phyloP scores from a whole-genome alignment of 225 moss, liverwort and hornwort genomes.

The Sphagnum tenellum region DNA sequence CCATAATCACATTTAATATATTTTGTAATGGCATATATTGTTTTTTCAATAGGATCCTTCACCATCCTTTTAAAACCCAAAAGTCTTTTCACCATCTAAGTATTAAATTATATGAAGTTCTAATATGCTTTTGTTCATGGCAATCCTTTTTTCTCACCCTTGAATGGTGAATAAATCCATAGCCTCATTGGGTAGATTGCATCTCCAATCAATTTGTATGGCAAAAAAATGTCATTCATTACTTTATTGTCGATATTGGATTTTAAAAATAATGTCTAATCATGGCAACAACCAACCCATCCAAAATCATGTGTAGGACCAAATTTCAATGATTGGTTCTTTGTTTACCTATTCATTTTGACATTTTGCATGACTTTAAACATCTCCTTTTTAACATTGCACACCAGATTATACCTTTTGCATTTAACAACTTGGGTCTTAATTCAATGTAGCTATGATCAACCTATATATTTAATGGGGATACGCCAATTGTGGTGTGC shows the following conservation, averaged over 20 bases:
- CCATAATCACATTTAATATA: not conserved
- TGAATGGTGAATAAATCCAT: slow-evolving; percentile 3
- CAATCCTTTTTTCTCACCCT: slow-evolving; percentile 2
- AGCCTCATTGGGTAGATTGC: not conserved
- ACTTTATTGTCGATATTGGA: not conserved
- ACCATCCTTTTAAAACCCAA: slow-evolving; percentile 5
- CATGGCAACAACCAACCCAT: not conserved
- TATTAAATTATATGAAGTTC: no score
- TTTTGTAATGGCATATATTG: slow-evolving; percentile 1
- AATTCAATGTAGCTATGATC: no score
- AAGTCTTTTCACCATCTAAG: not conserved
- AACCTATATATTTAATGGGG: no score
- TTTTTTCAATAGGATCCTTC: slow-evolving; percentile 5
- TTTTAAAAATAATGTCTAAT: not conserved
- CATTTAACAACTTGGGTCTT: no score
- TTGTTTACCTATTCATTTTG: no score
- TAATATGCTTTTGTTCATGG: no score
- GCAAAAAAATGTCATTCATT: not conserved
- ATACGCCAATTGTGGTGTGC: no score
- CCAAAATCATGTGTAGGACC: no score
- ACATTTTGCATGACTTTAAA: no score
- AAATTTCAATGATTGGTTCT: no score
- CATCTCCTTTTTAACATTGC: no score
- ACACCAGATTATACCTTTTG: no score
- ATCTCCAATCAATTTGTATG: slow-evolving; percentile 4